Percentiles rank a stretch among this genome's conserved stretches.
Evolutionary conservation across 1,284 basidiomycete species (phyloP).

Genomic region (Limonomyces culmigenus): DNA sequence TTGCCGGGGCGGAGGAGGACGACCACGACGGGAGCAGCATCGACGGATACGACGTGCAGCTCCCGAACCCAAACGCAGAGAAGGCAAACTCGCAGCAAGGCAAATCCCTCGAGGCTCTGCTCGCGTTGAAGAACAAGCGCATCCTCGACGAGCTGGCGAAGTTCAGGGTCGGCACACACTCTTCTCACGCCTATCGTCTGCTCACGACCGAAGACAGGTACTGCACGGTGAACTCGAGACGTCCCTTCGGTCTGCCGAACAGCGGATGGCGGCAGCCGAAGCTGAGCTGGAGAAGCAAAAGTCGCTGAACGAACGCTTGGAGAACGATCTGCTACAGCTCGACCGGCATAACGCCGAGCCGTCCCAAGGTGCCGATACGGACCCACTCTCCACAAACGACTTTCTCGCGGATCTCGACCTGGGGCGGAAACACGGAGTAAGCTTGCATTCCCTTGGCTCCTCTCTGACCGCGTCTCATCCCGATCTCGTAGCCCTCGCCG

Average conservation of each 20-base stretch:
- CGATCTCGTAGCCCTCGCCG: constrained; percentile 21
- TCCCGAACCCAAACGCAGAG: constrained; percentile 78
- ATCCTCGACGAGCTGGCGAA: constrained; percentile 90
- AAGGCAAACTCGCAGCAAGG: constrained; percentile 62
- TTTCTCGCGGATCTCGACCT: constrained; percentile 60
- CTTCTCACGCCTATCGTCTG: constrained; percentile 2
- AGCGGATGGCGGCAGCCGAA: constrained; percentile 39
- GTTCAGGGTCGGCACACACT: constrained; percentile 43
- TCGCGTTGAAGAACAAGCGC: constrained; percentile 87
- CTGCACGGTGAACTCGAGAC: constrained; percentile 66
- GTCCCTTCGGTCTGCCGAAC: constrained; percentile 40
- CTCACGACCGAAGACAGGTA: constrained; percentile 30
- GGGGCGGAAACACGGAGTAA: constrained; percentile 32
- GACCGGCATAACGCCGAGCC: constrained; percentile 24
- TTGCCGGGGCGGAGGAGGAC: constrained; percentile 69
- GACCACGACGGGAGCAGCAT: constrained; percentile 23
- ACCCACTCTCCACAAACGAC: no score
- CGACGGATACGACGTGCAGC: constrained; percentile 32
- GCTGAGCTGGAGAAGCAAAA: constrained; percentile 66
- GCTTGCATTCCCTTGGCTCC: constrained; percentile 1
- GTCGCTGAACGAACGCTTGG: constrained; percentile 73
- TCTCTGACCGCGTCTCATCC: background rate
- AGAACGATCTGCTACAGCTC: constrained; percentile 77
- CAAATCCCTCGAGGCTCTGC: constrained; percentile 76
- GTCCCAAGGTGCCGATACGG: constrained; percentile 6